These are phyloP conservation scores for Urtica urens DNA, from an alignment of 306 rosid species.

Conservation along the genomic window DNA sequence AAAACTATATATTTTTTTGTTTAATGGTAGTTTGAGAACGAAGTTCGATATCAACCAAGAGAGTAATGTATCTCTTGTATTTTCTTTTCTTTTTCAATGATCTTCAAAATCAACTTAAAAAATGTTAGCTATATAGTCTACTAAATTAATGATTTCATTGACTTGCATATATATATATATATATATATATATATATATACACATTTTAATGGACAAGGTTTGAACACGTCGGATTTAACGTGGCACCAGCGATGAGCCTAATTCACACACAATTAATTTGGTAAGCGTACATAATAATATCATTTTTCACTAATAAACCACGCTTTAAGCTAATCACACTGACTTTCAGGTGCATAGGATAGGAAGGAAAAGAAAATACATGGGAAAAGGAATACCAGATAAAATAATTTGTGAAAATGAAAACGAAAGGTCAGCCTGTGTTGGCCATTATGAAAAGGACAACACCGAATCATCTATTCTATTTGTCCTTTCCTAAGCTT, in stretches of 20 bases:
- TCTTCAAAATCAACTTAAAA: no score
- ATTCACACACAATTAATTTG: not conserved
- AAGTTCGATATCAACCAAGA: no score
- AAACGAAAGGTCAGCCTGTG: conserved; percentile 22
- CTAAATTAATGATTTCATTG: no score
- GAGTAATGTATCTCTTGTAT: no score
- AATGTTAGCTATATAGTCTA: no score
- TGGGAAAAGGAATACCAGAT: conserved; percentile 4
- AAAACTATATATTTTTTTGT: no score
- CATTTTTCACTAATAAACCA: not conserved
- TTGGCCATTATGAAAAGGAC: conserved; percentile 21
- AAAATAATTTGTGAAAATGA: conserved; percentile 7
- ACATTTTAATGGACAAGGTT: not conserved
- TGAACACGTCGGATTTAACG: conserved; percentile 2
- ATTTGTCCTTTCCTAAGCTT: not conserved
- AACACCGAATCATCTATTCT: conserved; percentile 6
- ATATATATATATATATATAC: no score
- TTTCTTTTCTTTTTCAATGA: no score
- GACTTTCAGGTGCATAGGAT: conserved; percentile 16
- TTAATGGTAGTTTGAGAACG: no score
- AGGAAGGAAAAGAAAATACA: not conserved
- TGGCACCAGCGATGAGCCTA: conserved; percentile 1
- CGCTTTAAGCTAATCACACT: conserved; percentile 16
- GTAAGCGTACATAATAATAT: not conserved
- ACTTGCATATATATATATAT: no score